Percentiles rank a stretch among this genome's conserved stretches.
These are phyloP conservation scores for Ensete ventricosum DNA, from an alignment of 176 grass and related monocot species.

Conservation along the genomic window DNA sequence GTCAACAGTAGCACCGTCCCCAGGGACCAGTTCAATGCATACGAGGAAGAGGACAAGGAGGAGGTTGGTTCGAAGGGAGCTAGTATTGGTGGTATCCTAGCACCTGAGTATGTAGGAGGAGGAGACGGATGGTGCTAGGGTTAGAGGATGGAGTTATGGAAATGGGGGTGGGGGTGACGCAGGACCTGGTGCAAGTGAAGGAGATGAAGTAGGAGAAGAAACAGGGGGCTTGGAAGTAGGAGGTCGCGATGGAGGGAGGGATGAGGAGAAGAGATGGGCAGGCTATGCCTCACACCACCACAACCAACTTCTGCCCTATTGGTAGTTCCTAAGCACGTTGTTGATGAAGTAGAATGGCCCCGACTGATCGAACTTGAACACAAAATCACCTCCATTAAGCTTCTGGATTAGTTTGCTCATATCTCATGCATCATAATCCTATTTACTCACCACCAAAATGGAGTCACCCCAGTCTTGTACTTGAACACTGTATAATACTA, in stretches of 20 bases:
- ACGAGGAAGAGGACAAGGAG: too few species aligned
- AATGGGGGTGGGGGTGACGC: neutral
- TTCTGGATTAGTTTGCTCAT: constrained; percentile 34
- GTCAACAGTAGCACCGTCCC: too few species aligned
- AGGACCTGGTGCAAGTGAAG: neutral
- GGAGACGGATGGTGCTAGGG: neutral
- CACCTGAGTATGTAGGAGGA: neutral
- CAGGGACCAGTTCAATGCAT: too few species aligned
- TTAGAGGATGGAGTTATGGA: neutral
- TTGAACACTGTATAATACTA: constrained; percentile 47
- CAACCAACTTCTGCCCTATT: constrained; percentile 54
- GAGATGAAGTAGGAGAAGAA: neutral
- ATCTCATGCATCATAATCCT: constrained; percentile 50
- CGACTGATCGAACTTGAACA: constrained; percentile 43
- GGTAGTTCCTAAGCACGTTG: constrained; percentile 35
- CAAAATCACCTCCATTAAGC: constrained; percentile 33
- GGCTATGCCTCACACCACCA: constrained; percentile 28
- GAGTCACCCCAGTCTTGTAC: constrained; percentile 25
- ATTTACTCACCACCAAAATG: constrained; percentile 48
- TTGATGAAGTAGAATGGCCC: constrained; percentile 81
- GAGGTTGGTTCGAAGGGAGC: neutral
- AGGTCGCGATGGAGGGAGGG: neutral
- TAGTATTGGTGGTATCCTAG: neutral
- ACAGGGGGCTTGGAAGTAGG: neutral
- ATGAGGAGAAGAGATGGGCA: neutral